Conservation (phyloP, 2,329 filamentous ascomycete genomes). For the Calonectria pteridis region DNA sequence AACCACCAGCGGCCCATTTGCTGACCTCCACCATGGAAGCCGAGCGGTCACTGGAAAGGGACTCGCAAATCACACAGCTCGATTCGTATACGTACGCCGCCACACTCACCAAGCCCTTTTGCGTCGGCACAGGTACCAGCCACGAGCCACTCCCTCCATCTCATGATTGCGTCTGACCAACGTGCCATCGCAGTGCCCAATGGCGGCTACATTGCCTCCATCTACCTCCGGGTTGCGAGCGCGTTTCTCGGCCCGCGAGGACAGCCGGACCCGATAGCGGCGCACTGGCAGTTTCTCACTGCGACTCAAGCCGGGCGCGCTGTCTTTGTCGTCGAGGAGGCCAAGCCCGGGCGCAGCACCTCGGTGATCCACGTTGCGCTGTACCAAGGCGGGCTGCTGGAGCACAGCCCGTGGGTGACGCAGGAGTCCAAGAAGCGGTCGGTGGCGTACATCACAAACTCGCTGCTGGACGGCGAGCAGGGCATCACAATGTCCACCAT, state of each 20-base stretch:
- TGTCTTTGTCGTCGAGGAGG: conserved; percentile 54
- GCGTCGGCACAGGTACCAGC: conserved; percentile 31
- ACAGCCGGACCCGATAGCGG: conserved; percentile 55
- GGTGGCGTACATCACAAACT: conserved; percentile 56
- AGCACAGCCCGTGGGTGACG: conserved; percentile 52
- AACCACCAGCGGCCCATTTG: not conserved
- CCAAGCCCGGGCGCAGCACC: conserved; percentile 56
- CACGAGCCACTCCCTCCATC: not conserved
- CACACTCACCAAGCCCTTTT: conserved; percentile 28
- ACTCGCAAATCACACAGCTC: conserved; percentile 23
- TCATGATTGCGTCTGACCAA: not conserved
- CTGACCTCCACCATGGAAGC: conserved; percentile 3
- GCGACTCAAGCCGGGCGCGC: conserved; percentile 54
- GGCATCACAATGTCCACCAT: conserved; percentile 48
- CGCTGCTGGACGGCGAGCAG: conserved; percentile 37
- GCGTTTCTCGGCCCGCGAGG: conserved; percentile 48
- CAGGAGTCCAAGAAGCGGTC: conserved; percentile 47
- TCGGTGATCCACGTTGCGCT: conserved; percentile 58
- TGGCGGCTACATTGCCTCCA: conserved; percentile 59
- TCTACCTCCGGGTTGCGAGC: conserved; percentile 53
- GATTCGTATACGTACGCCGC: conserved; percentile 27
- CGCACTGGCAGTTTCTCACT: conserved; percentile 57
- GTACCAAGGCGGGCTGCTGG: conserved; percentile 53
- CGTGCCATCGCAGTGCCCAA: conserved; percentile 54
- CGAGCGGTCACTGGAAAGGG: conserved; percentile 17